Base-by-base conservation (phyloP, 2,329 filamentous ascomycete species). In the Beauveria australis region DNA sequence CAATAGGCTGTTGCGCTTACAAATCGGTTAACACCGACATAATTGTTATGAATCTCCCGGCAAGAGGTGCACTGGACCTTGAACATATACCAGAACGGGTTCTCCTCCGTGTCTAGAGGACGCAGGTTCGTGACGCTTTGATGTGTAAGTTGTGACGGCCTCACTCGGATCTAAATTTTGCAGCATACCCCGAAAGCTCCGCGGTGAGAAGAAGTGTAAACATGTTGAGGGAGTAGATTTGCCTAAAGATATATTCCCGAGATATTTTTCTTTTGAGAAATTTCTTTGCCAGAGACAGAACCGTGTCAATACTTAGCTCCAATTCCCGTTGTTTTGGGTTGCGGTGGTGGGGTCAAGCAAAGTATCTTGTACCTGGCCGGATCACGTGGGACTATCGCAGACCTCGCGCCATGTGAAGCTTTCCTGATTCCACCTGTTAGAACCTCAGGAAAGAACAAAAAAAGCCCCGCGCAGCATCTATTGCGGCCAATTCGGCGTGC, bases 1-100 rank as follows among this genome's bases (percentile, higher is more conserved):
- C 4, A 24, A 28, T 28, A 28, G 40, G 30, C 22, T 33, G 22
- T 47, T 44, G 24, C 77, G 30, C 88, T 64, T 79, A 96, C 92
- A 79, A 95, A 96, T 64, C 93, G 89, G 76, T 84, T 96, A 65
- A 97, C 84, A 61, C 87, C 88, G 57, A 99, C 85, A 77, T 84
- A 87, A 68, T 97, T 99, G 12, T 89, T 83, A 72, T 99, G 92
- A 1, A 82, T 87, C 74, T 99, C 94, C 63, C 92, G 87, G 75
- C 94, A 99, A 59, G 92, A 96, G n/a, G 91, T 97, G 77, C 94
- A 99, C 79, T 97, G 91, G 41, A 99, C 93, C 72, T 89, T 94
- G 84, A 99, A 97, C 55, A 91, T 97, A 78, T 96, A 99, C 82
- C 89, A 96, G 78, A 97, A 99, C 4, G 92, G 91, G 62, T 82